phyloP scores from a whole-genome alignment of 345 rosid genomes.

The Ceriops zippeliana region DNA sequence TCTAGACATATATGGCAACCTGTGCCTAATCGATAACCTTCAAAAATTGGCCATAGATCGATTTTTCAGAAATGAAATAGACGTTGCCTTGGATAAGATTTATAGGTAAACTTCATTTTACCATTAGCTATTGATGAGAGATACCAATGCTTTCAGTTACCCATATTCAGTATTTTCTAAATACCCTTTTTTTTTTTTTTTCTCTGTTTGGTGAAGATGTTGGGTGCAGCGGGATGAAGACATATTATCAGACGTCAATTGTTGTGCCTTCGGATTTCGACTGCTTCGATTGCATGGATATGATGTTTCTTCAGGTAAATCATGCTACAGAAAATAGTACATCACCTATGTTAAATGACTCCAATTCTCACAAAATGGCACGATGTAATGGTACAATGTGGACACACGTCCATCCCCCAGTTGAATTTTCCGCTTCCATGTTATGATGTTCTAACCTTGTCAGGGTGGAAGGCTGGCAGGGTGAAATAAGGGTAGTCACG shows the following conservation, averaged over 20 bases:
- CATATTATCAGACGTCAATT: constrained; percentile 9
- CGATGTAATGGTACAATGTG: no score
- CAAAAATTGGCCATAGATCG: constrained; percentile 12
- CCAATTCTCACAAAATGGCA: no score
- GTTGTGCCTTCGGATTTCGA: constrained; percentile 16
- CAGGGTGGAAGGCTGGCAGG: no score
- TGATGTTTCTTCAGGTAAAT: constrained; percentile 12
- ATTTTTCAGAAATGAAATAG: constrained; percentile 5
- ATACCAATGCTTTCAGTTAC: not conserved
- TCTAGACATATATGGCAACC: constrained; percentile 7
- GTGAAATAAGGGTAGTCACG: no score
- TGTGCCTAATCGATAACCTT: constrained; percentile 9
- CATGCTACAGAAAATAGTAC: not conserved
- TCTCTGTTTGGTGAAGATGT: not conserved
- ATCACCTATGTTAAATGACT: not conserved
- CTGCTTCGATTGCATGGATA: constrained; percentile 14
- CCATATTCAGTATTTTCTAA: not conserved
- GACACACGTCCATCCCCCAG: no score
- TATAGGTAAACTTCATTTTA: not conserved
- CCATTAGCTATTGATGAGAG: not conserved
- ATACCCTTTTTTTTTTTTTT: not conserved
- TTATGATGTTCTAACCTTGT: no score
- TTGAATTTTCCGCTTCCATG: no score
- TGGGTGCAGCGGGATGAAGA: constrained; percentile 17
- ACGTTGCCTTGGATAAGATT: not conserved